Evolutionary conservation across 345 rosid genomes (phyloP), one percentile per base, ranked within the genome.

Genomic region (Geranium rotundifolium): DNA sequence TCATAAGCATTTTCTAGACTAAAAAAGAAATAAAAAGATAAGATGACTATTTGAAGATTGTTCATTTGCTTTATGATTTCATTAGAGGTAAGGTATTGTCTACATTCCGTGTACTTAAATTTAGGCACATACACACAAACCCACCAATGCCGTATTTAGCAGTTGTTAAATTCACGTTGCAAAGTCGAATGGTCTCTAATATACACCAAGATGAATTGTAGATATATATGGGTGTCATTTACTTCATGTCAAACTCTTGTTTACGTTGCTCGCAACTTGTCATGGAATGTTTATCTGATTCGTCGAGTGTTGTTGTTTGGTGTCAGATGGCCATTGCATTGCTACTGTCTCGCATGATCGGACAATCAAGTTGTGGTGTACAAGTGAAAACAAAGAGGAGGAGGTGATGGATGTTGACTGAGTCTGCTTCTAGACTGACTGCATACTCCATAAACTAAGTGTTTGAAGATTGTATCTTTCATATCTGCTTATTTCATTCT

Each of bases 271-370:
- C 16, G 12, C 52, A 46, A 46, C 3, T 46, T 46, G 14, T 14
- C 52, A 46, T 46, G 14, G 52, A 46, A 12, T 58, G 34, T 17
- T 16, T 0, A 16, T 16, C 5, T 56, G 31, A 27, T n/a, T 58
- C 57, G 34, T 41, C 6, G 14, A 23, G 17, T 17, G 17, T 63
- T 34, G 17, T 37, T 59, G 4, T 57, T 65, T 54, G 54, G 52
- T 59, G 58, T 74, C 86, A 82, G 91, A 85, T 68, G 86, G 86
- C 58, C 54, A 77, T 17, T 80, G 67, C 64, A 80, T 85, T 61
- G 85, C 87, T 20, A 79, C 90, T 10, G 91, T 84, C 34, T 85
- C 95, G 1, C 89, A 88, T 50, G 90, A 85, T 65, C 78, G 91
- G 20, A 85, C 86, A 23, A 84, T 85, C 79, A 88, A 88, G 79